These are phyloP conservation scores for Neltuma alba DNA, from an alignment of 306 rosid genomes.

Conservation along the genomic window DNA sequence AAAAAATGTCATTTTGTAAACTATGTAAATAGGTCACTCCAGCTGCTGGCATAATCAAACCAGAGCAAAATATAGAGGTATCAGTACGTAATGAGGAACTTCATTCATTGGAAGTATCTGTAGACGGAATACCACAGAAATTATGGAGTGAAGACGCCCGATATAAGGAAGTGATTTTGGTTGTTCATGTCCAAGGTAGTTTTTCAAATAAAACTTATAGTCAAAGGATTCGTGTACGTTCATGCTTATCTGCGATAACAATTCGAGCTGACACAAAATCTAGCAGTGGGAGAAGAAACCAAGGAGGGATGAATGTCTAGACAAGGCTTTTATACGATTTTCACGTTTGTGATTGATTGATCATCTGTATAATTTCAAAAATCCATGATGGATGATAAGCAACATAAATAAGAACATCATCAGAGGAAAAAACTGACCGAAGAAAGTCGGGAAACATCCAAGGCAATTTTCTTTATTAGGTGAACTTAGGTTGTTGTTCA, in stretches of 20 bases:
- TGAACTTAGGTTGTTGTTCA: background rate
- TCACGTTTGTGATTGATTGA: slow-evolving; percentile 23
- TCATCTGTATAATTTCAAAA: slow-evolving; percentile 32
- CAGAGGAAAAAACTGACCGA: background rate
- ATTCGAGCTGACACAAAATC: slow-evolving; percentile 58
- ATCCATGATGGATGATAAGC: slow-evolving; percentile 27
- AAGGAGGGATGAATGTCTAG: slow-evolving; percentile 42
- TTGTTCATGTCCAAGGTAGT: slow-evolving; percentile 70
- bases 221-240: slow-evolving; percentile 68
- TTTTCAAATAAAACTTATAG: slow-evolving; percentile 49
- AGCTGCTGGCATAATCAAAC: slow-evolving; percentile 75
- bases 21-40: slow-evolving; percentile 90
- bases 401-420: slow-evolving; percentile 29
- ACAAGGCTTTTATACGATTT: slow-evolving; percentile 28
- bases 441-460: slow-evolving; percentile 11
- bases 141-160: slow-evolving; percentile 88
- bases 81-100: slow-evolving; percentile 74
- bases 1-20: too few relatives aligned
- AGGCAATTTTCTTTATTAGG: slow-evolving; percentile 11
- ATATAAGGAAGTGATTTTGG: slow-evolving; percentile 75
- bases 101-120: slow-evolving; percentile 64
- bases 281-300: slow-evolving; percentile 57
- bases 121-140: slow-evolving; percentile 81
- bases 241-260: slow-evolving; percentile 68
- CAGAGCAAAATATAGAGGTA: slow-evolving; percentile 74